A percentile compares a stretch with the other conserved stretches of the same genome.
Conservation (phyloP, 345 rosid genomes). For the Crucihimalaya himalaica region DNA sequence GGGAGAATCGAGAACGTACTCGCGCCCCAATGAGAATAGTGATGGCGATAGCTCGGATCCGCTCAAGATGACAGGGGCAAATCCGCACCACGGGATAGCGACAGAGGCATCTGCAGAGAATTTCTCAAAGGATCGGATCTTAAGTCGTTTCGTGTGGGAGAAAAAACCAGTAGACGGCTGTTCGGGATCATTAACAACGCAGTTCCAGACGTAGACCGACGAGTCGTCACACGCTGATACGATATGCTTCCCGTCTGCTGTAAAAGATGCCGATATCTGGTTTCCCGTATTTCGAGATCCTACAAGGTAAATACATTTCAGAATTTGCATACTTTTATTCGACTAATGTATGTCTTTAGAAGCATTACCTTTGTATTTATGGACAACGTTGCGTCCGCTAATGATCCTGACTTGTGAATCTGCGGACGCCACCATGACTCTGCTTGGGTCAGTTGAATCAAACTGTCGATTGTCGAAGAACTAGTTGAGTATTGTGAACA, state of each 20-base stretch:
- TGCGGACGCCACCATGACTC: conserved; percentile 81
- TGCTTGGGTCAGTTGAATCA: conserved; percentile 65
- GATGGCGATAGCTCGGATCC: conserved; percentile 36
- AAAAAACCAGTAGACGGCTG: conserved; percentile 32
- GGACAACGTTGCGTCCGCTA: conserved; percentile 65
- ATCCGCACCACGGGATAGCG: conserved; percentile 84
- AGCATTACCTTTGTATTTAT: conserved; percentile 69
- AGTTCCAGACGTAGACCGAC: conserved; percentile 77
- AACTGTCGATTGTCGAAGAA: conserved; percentile 63
- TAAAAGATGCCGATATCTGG: conserved; percentile 66
- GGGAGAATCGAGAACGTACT: conserved; percentile 67
- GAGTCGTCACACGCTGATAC: conserved; percentile 85
- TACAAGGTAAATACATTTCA: conserved; percentile 7
- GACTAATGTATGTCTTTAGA: background rate
- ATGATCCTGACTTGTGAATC: conserved; percentile 89
- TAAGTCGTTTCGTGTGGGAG: conserved; percentile 43
- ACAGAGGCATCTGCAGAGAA: conserved; percentile 75
- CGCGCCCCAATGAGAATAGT: conserved; percentile 58
- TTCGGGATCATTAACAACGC: conserved; percentile 20
- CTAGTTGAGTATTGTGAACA: conserved; percentile 7
- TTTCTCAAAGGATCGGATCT: conserved; percentile 65
- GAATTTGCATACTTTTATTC: background rate
- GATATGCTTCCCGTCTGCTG: conserved; percentile 77
- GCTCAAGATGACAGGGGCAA: conserved; percentile 27
- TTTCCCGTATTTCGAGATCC: conserved; percentile 61